Evolutionary conservation across 2,329 filamentous ascomycete genomes (phyloP).

Genomic region (Dendryphion nanum): DNA sequence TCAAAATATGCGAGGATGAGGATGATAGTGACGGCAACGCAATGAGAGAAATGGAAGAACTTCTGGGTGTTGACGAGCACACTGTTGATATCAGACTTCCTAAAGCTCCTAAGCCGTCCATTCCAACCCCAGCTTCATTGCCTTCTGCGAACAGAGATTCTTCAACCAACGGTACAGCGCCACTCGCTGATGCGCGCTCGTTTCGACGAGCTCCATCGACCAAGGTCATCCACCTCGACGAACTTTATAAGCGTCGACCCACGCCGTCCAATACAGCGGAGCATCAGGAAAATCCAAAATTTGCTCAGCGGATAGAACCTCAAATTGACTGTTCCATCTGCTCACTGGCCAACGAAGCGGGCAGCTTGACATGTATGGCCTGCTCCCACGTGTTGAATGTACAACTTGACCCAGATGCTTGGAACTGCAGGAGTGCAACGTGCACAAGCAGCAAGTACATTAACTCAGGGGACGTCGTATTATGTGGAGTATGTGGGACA

Average conservation of each 20-base stretch:
- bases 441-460: constrained; percentile 61
- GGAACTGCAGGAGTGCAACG: constrained; percentile 59
- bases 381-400: constrained; percentile 69
- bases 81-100: no score
- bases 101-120: no score
- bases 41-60: constrained; percentile 63
- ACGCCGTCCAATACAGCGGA: constrained; percentile 1
- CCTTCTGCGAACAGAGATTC: no score
- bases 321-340: constrained; percentile 58
- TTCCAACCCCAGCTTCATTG: no score
- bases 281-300: background rate
- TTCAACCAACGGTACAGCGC: no score
- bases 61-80: constrained; percentile 54
- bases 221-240: constrained; percentile 16
- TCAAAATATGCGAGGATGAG: constrained; percentile 75
- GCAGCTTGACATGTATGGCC: constrained; percentile 60
- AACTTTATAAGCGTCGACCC: constrained; percentile 16
- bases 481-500: constrained; percentile 67
- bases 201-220: no score
- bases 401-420: constrained; percentile 55
- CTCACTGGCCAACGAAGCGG: constrained; percentile 61
- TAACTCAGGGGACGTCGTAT: constrained; percentile 67
- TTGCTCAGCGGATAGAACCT: background rate
- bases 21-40: constrained; percentile 41
- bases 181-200: no score